These are phyloP conservation scores for Lasiosphaeriaceae sp. DNA, from an alignment of 495 filamentous ascomycete species.

Conservation along the genomic window DNA sequence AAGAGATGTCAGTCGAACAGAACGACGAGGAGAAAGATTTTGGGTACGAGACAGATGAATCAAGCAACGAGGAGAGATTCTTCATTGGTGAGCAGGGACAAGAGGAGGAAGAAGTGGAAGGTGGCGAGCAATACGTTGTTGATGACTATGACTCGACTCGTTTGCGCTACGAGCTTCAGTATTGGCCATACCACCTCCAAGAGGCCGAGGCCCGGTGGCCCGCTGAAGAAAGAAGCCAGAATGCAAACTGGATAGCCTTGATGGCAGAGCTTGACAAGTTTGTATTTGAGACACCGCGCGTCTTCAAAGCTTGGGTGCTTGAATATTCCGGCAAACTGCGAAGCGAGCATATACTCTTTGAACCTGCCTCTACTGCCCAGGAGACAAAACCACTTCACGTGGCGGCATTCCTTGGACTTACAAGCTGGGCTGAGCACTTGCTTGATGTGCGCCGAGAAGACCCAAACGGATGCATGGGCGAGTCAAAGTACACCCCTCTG, in stretches of 20 bases:
- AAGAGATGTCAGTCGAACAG: background rate
- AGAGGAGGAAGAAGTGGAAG: background rate
- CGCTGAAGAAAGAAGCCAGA: conserved; percentile 13
- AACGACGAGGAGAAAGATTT: background rate
- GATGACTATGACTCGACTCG: background rate
- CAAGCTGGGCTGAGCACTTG: background rate
- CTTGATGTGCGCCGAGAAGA: background rate
- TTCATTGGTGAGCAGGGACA: background rate
- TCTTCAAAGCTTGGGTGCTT: conserved; percentile 18
- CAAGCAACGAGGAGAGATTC: background rate
- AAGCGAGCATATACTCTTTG: background rate
- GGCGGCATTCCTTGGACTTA: background rate
- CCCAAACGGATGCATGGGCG: conserved; percentile 6
- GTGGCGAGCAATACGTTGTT: background rate
- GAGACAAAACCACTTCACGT: conserved; percentile 2
- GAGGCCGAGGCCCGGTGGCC: conserved; percentile 17
- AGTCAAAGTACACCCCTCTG: conserved; percentile 26
- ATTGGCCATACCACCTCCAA: conserved; percentile 19
- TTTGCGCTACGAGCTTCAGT: conserved; percentile 19
- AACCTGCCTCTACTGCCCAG: no score
- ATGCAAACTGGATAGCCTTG: conserved; percentile 11
- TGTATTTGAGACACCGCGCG: background rate
- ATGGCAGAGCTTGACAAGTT: conserved; percentile 23
- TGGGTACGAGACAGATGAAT: background rate
- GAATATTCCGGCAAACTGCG: no score